Conservation (phyloP, 1,284 basidiomycete species). For the Rhizopogon hawkerae region DNA sequence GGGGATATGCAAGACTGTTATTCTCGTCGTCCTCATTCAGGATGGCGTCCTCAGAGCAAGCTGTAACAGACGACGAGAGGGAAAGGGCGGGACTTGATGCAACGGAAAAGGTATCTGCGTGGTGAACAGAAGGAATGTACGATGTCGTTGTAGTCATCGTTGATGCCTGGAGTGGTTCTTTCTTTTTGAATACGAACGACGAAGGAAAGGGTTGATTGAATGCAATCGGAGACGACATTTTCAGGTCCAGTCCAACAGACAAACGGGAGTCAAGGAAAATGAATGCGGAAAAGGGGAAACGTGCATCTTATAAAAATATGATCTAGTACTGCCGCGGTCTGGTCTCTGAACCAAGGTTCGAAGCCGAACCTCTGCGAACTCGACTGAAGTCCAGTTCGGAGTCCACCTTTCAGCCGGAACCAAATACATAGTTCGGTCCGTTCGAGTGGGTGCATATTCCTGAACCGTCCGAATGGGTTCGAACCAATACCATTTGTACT, state of each 20-base stretch:
- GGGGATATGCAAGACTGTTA: constrained; percentile 46
- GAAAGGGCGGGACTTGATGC: constrained; percentile 58
- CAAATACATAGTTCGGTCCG: too few species aligned
- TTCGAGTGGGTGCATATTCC: too few species aligned
- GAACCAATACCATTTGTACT: too few species aligned
- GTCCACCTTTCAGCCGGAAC: too few species aligned
- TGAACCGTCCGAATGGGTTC: too few species aligned
- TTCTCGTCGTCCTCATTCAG: constrained; percentile 47
- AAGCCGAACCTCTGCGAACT: too few species aligned
- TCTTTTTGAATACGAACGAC: constrained; percentile 55
- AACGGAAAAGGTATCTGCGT: constrained; percentile 43
- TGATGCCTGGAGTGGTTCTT: constrained; percentile 37
- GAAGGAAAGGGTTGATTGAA: constrained; percentile 34
- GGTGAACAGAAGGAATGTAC: constrained; percentile 61
- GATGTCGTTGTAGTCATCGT: constrained; percentile 57
- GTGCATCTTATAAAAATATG: too few species aligned
- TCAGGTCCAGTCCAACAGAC: constrained; percentile 6
- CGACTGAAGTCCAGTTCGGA: too few species aligned
- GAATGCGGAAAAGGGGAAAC: too few species aligned
- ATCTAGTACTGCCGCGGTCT: too few species aligned
- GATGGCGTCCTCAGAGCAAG: constrained; percentile 55
- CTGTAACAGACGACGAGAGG: constrained; percentile 57
- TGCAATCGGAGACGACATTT: constrained; percentile 46
- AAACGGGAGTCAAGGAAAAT: not conserved
- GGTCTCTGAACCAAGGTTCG: too few species aligned